Base-by-base conservation (phyloP, 2,329 filamentous ascomycete genomes). In the Hymenotorrendiella dingleyae region DNA sequence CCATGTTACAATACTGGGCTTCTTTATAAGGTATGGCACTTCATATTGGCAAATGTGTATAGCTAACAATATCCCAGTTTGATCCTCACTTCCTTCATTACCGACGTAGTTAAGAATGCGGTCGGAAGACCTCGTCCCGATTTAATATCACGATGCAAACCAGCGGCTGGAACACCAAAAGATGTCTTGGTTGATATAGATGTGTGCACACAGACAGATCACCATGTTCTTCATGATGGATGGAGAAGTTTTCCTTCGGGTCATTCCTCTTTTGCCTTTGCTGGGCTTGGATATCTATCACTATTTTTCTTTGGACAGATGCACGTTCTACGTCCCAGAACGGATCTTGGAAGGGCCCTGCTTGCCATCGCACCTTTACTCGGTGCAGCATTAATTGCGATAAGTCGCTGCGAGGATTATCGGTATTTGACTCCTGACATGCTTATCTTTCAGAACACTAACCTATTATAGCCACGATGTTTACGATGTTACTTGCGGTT, bases 31-130 rank as follows among this genome's bases (percentile, higher is more conserved):
- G 54, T 58, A 40, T 16, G 43, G 10, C 29, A 4, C 26, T 14
- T 23, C 4, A 17, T 16, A 10, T 14, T 9, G 4, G 17, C 10
- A 6, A 6, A 19, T 6, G 17, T 14, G 33, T 7, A 14, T 29
- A 14, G 14, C 41, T 43, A 23, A 42, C 17, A 27, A 21, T 38
- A n/a, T 8, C 8, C 1, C 27, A 54, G 59, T 50, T 65, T 97
- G 20, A 72, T 88, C 54, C 72, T 95, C 37, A 84, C 87, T 0
- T 76, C 80, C 5, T 84, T 96, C 62, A 70, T 97, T 32, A 97
- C 93, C 33, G 90, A 97, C 61, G 69, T 91, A 21, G 74, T 97
- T 60, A 98, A 98, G 66, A 95, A 83, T 57, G 67, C 80, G 36
- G 80, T 78, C 47, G 79, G 79, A 51, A 76, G 80, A 52, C 79